Evolutionary conservation across 2,329 filamentous ascomycete species (phyloP).

Genomic region (Monilinia laxa): DNA sequence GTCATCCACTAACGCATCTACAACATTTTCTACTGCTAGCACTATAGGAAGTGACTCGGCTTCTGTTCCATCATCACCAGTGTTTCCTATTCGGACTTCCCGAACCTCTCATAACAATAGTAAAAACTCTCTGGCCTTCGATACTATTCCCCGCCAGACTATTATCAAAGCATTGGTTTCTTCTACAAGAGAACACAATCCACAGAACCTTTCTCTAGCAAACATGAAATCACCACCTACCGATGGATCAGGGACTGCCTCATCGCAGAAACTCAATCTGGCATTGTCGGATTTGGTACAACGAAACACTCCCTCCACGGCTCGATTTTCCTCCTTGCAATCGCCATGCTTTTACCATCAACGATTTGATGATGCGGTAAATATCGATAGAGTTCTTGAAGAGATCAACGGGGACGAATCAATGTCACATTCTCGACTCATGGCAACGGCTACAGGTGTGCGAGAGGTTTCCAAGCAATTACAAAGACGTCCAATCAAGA

Average conservation of each 20-base stretch:
- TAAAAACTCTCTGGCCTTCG: constrained; percentile 41
- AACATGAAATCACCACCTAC: constrained; percentile 21
- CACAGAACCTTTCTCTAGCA: constrained; percentile 41
- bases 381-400: constrained; percentile 91
- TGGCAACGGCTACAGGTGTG: constrained; percentile 93
- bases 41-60: constrained; percentile 36
- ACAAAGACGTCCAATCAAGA: constrained; percentile 85
- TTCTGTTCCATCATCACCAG: constrained; percentile 37
- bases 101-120: constrained; percentile 33
- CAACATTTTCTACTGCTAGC: constrained; percentile 34
- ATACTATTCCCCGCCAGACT: constrained; percentile 68
- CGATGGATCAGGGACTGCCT: constrained; percentile 36
- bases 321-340: constrained; percentile 66
- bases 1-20: constrained; percentile 24
- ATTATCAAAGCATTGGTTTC: constrained; percentile 80
- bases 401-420: constrained; percentile 88
- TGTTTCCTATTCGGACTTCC: constrained; percentile 29
- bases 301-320: constrained; percentile 41
- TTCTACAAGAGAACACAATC: constrained; percentile 57
- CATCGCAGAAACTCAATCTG: constrained; percentile 60
- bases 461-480: constrained; percentile 95
- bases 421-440: constrained; percentile 88
- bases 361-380: constrained; percentile 92
- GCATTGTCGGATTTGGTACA: constrained; percentile 53
- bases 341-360: constrained; percentile 98